Evolutionary conservation across 495 filamentous ascomycete species (phyloP), one percentile per base, ranked within the genome.

Genomic region (Neurospora sp.): DNA sequence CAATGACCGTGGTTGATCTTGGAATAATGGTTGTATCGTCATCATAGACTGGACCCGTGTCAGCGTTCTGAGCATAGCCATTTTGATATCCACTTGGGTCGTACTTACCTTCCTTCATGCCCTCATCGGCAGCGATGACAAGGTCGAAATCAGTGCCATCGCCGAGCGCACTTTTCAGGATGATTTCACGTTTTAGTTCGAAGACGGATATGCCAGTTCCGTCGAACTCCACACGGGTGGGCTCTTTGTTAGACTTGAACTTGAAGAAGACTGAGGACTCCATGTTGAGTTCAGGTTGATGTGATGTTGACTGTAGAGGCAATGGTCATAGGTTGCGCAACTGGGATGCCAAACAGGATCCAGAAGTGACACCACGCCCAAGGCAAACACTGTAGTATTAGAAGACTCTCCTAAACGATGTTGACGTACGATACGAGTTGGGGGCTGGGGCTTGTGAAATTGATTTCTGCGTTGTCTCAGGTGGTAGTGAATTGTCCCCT

Each of bases 181-280:
- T 99, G 79, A 99, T 99, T 82, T 97, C 94, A 83, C 95, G 90
- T 83, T 99, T 99, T 79, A 98, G 83, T 81, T 98, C 96, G 84
- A 98, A 99, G 77, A 98, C 96, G 71, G 96, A 97, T 74, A 99
- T 97, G 83, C 93, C 93, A 77, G 96, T 98, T 79, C 96, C 96
- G 84, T 99, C 96, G 84, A 99, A 99, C 77, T 93, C 91, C 73
- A 99, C 93, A 79, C 94, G 87, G 31, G 93, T 91, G 71, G 95
- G 93, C 81, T 98, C 96, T 83, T 95, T 97, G 81, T 96, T 93
- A 73, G 95, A 98, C 87, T 98, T 98, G 92, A 98, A 99, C 85
- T 97, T 97, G 92, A 97, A 98, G 85, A 97, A 98, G 81, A 99
- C 94, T 74, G 94, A 98, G 71, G 96, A 98, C 83, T 94, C 87